Conservation (phyloP, 2,329 filamentous ascomycete genomes). For the Chrysosporium queenslandicum region DNA sequence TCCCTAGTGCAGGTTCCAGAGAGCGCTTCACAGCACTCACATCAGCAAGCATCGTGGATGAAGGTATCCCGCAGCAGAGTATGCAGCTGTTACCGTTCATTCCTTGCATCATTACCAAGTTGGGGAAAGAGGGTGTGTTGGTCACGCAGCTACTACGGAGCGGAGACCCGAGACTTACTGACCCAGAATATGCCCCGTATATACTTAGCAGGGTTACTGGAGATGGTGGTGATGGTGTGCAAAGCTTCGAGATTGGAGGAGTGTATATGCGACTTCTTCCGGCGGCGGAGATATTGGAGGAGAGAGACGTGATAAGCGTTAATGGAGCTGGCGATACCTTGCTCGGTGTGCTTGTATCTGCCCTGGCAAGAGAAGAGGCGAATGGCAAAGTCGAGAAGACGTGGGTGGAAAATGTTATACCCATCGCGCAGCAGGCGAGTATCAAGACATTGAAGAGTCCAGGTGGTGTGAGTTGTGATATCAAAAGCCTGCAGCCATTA, state of each 20-base stretch:
- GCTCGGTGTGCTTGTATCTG: conserved; percentile 72
- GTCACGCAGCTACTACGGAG: conserved; percentile 59
- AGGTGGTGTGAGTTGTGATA: conserved; percentile 52
- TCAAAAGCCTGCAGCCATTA: conserved; percentile 19
- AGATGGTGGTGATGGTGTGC: conserved; percentile 20
- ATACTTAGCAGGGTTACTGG: conserved; percentile 56
- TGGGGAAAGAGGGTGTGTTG: conserved; percentile 66
- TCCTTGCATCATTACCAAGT: conserved; percentile 72
- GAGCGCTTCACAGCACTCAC: conserved; percentile 63
- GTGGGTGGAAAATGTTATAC: conserved; percentile 53
- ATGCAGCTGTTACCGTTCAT: conserved; percentile 83
- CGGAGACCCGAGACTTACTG: conserved; percentile 57
- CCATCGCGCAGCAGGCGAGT: conserved; percentile 71
- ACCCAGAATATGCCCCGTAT: conserved; percentile 54
- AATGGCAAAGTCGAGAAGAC: conserved; percentile 32
- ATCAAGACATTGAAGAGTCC: conserved; percentile 64
- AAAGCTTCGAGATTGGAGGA: conserved; percentile 50
- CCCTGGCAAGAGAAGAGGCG: conserved; percentile 50
- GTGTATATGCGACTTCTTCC: conserved; percentile 75
- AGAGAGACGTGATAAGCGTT: conserved; percentile 66
- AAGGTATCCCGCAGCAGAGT: conserved; percentile 71
- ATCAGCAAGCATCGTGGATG: conserved; percentile 56
- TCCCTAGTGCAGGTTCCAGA: conserved; percentile 57
- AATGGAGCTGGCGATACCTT: conserved; percentile 95
- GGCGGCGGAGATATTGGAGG: conserved; percentile 50